Conservation (phyloP, 495 filamentous ascomycete species). For the Aspergillus avenaceus region DNA sequence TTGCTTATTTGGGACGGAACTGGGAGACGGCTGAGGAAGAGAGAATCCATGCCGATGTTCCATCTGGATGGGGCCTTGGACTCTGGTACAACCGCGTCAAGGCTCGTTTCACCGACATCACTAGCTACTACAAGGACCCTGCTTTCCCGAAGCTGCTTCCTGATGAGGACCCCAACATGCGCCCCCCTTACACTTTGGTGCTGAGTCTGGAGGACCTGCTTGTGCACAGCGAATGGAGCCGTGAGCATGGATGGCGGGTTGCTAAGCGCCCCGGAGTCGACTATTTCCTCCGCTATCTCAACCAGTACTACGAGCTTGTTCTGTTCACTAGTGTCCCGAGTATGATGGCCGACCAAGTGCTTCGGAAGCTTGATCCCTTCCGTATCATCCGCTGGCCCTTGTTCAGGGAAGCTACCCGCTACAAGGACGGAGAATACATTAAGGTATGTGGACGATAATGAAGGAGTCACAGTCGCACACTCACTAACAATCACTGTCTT, state of each 20-base stretch:
- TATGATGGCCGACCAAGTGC: constrained; percentile 76
- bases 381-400: constrained; percentile 93
- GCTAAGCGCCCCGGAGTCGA: constrained; percentile 94
- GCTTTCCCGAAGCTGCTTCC: constrained; percentile 92
- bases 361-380: constrained; percentile 93
- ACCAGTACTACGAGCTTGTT: constrained; percentile 95
- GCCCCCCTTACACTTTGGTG: constrained; percentile 88
- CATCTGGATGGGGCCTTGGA: constrained; percentile 67
- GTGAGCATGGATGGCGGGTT: constrained; percentile 91
- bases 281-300: constrained; percentile 94
- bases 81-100: constrained; percentile 75
- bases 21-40: constrained; percentile 76
- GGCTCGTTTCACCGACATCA: constrained; percentile 66
- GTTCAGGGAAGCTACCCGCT: constrained; percentile 90
- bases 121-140: constrained; percentile 93
- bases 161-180: constrained; percentile 74
- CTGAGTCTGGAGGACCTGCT: constrained; percentile 91
- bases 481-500: background rate
- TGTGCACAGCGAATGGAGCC: constrained; percentile 88
- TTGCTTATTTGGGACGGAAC: constrained; percentile 74
- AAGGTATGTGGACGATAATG: constrained; percentile 63
- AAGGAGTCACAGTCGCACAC: background rate
- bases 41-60: constrained; percentile 59
- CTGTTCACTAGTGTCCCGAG: constrained; percentile 86
- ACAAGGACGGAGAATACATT: constrained; percentile 91